Evolutionary conservation across 73 alveolate species (phyloP), one percentile per base, ranked within the genome.

Genomic region (Stentor coeruleus): DNA sequence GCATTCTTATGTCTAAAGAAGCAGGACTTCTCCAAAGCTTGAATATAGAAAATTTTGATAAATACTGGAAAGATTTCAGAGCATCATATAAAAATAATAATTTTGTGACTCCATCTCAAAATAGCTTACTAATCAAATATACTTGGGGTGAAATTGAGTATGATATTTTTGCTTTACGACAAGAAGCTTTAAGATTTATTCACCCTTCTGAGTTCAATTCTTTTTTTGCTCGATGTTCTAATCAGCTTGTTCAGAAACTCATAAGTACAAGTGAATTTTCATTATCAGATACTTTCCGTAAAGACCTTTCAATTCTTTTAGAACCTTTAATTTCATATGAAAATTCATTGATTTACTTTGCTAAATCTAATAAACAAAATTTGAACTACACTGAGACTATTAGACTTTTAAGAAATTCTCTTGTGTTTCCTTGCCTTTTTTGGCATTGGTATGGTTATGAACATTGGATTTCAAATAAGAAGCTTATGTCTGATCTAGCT

Each of bases 141-240:
- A 33, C 79, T 20, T 66, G 79, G 79, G 79, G 79, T 28, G 79
- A 66, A 66, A 33, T 31, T 11, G 79, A 66, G 33, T 66, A 66
- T 2, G 79, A 66, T 20, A 66, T 33, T 11, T 20, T 11, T 2
- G 36, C n/a, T 26, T 33, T 66, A 26, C 1, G 79, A 66, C 20
- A 26, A 20, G 79, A 66, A 66, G 36, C 79, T 31, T 66, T 20
- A 20, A 66, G 39, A 1, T 1, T 2, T 40, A 14, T 20, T 26
- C 37, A 20, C 41, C 79, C 79, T 28, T 26, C 20, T 28, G 37
- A 20, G 15, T 20, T 20, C 2, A 28, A 20, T 40, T 40, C 79
- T 1, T 66, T 66, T 66, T 31, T 66, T 40, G 36, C 33, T 14
- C n/a, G 33, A 66, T 66, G 79, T 31, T 20, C 79, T 26, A 66